Base-by-base conservation (phyloP, 192 early-diverging fungal genomes). In the Podila minutissima region DNA sequence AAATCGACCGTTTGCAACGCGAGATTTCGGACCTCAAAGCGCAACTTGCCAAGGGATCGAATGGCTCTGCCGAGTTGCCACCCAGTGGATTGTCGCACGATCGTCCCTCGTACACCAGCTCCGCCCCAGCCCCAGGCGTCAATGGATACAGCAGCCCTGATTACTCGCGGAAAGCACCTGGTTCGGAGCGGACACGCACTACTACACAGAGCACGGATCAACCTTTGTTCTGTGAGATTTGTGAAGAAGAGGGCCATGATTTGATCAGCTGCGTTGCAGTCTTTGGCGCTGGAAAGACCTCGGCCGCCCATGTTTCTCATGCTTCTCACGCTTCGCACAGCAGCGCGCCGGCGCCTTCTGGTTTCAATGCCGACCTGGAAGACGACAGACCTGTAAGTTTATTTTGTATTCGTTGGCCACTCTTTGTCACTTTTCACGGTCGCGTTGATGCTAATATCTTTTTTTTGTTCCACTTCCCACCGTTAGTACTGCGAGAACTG, bases 401-500 rank as follows among this genome's bases (percentile, higher is more conserved):
- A 26, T 71, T 70, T 57, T 6, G 50, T 53, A 9, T 61, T 67
- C 35, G 31, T 1, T 51, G 38, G 41, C n/a, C 63, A 13, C 2
- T 26, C 17, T 8, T 24, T 24, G 13, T 26, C 28, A 28, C 13
- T 66, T 51, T 53, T 22, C 24, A 35, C 22, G 15, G 22, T 50
- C 58, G 22, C 15, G 15, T 4, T 15, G 20, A 66, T 60, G 5
- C 50, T 75, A 33, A 66, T 49, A 33, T 20, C 17, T 46, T 50
- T 28, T n/a, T 5, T 32, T 29, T 1, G 4, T 61, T 5, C 51
- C 20, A 6, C 67, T 24, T 26, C 3, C 12, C 15, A 17, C 41
- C 24, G 13, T 66, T 76, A 90, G 78, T 94, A 91, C 71, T 94
- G 93, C 69, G 92, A 93, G 48, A 92, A 93, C 78, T 94, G 93